Evolutionary conservation across 2,329 filamentous ascomycete species (phyloP), one percentile per base, ranked within the genome.

Genomic region (Berkeleyomyces rouxiae): DNA sequence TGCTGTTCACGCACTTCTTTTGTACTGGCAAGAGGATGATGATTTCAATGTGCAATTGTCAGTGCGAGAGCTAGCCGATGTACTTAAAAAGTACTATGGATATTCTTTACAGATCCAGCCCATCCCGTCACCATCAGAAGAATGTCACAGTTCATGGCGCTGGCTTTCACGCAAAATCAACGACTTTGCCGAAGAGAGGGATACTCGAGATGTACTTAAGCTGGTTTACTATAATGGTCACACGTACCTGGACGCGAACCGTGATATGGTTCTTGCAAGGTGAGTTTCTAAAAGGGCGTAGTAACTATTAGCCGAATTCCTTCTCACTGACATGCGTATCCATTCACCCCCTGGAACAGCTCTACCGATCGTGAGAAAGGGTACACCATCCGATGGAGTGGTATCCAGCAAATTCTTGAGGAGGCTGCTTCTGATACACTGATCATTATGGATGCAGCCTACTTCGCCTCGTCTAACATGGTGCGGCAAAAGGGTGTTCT

Each of bases 191-290:
- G 78, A 79, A 62, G 75, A 78, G 36, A 74, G 74, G 46, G 79
- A 83, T 65, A 75, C 78, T 60, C 77, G 80, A 47, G 80, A 83
- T 67, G 76, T 79, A 23, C 69, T 83, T 63, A 83, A 83, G 67
- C 77, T 83, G 62, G 75, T 83, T 57, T 82, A 81, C 68, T 83
- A 83, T 67, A 77, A 75, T 11, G 81, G 81, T 5, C 74, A 79
- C 63, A 81, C 77, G 47, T 80, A 77, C 66, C 71, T 83, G 36
- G 78, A 83, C 66, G 74, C 73, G 5, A 77, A 82, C 62, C 74
- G 79, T 53, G 78, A 82, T 66, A 82, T 82, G 78, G 74, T 82
- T 40, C 72, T 83, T 47, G 75, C 80, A 51, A 82, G 80, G 81
- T 82, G 70, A 64, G 73, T 11, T 7, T 47, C 3, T 13, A 16